Percentiles rank a stretch among this genome's conserved stretches.
Conservation (phyloP, 306 rosid species). For the Acmispon strigosus region DNA sequence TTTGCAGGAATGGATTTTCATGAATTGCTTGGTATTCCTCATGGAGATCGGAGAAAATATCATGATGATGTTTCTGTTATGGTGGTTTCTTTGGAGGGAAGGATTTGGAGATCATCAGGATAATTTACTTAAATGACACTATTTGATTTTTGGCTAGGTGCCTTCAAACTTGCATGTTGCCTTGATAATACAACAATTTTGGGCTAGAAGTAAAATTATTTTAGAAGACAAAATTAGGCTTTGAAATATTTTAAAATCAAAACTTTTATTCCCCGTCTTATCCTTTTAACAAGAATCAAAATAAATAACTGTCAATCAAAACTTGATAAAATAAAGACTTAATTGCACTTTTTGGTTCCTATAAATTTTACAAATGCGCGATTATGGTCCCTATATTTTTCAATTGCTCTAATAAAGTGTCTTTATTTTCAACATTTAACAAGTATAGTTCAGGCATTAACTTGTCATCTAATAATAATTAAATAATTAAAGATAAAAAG, state of each 20-base stretch:
- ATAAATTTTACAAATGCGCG: too few relatives aligned
- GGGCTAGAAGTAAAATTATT: slow-evolving; percentile 33
- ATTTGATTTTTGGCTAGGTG: slow-evolving; percentile 24
- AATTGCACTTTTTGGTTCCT: too few relatives aligned
- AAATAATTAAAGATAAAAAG: too few relatives aligned
- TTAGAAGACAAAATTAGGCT: slow-evolving; percentile 25
- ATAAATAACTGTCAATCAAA: too few relatives aligned
- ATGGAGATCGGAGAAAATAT: slow-evolving; percentile 59
- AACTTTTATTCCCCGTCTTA: too few relatives aligned
- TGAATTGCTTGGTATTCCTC: slow-evolving; percentile 57
- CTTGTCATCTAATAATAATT: too few relatives aligned
- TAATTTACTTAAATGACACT: slow-evolving; percentile 13
- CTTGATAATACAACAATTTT: slow-evolving; percentile 41
- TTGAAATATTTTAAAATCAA: slow-evolving; percentile 7
- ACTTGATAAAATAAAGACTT: neutral
- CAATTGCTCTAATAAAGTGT: too few relatives aligned
- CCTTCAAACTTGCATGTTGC: slow-evolving; percentile 34
- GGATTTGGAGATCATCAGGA: slow-evolving; percentile 66
- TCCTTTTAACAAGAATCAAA: too few relatives aligned
- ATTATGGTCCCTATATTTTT: too few relatives aligned
- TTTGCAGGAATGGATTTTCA: slow-evolving; percentile 54
- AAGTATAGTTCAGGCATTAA: too few relatives aligned
- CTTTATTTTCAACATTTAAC: too few relatives aligned
- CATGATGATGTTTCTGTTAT: slow-evolving; percentile 63
- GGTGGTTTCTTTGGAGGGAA: slow-evolving; percentile 62